Base-by-base conservation (phyloP, 2,329 filamentous ascomycete genomes). In the Fusarium oligoseptatum region DNA sequence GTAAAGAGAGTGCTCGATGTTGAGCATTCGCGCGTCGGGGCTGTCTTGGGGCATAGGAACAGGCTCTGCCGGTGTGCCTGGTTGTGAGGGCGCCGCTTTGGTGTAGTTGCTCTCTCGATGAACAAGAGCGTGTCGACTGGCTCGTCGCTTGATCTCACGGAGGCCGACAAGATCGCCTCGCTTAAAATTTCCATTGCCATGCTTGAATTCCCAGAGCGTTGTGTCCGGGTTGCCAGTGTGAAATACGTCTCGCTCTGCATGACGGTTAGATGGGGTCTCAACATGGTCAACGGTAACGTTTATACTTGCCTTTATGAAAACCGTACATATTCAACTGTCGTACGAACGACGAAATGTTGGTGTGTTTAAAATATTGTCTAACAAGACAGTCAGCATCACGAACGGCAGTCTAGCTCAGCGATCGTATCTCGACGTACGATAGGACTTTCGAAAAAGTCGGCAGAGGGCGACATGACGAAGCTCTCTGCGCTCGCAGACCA, bases 321-420 rank as follows among this genome's bases (percentile, higher is more conserved):
- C 97, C 97, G 79, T 99, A 99, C 97, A 99, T 99, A 82, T 99
- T 99, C 60, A 99, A 86, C 85, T 99, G 97, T 58, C 97, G 92
- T 60, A 99, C 97, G 82, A 99, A 99, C 1, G 97, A 98, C 12
- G 97, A 98, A 71, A 98, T 98, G 81, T 99, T 99, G 77, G 96
- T 99, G 82, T 99, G 97, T 81, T 99, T 99, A 83, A 99, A 99
- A 82, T 99, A 99, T 90, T 97, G 95, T 64, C 96, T 98, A 39
- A 8, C n/a, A 60, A 27, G 50, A 24, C 36, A 58, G 56, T 77
- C 45, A 77, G 73, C 27, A 64, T 24, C 36, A 22, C 52, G 14
- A 39, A 32, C 34, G 14, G 11, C 11, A 34, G 45, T 36, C 39
- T 7, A 10, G 11, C 22, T 6, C 14, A 41, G n/a, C 3, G n/a